These are phyloP conservation scores for Aspergillus cejpii DNA, from an alignment of 2,329 filamentous ascomycete species.

Conservation along the genomic window DNA sequence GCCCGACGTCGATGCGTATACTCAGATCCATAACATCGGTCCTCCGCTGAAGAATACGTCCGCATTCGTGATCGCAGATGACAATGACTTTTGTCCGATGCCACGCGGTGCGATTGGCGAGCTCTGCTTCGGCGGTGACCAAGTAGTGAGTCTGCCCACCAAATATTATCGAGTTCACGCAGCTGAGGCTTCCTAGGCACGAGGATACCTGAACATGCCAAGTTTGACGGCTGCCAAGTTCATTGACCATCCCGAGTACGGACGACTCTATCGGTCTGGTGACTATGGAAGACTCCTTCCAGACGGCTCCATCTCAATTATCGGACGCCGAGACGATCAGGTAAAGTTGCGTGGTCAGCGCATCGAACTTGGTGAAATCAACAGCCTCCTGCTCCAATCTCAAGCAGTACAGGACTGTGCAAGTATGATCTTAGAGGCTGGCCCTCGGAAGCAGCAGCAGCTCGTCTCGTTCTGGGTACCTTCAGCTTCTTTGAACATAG, in stretches of 20 bases:
- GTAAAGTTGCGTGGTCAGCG: slow-evolving; percentile 64
- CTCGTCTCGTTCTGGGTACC: slow-evolving; percentile 66
- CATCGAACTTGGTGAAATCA: too few species aligned
- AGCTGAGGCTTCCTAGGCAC: neutral
- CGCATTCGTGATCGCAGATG: slow-evolving; percentile 53
- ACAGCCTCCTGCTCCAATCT: too few species aligned
- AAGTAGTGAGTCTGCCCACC: slow-evolving; percentile 52
- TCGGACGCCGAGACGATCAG: slow-evolving; percentile 68
- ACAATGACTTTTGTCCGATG: slow-evolving; percentile 47
- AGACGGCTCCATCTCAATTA: slow-evolving; percentile 63
- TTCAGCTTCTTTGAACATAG: slow-evolving; percentile 3
- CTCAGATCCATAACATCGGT: slow-evolving; percentile 70
- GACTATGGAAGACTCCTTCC: slow-evolving; percentile 73
- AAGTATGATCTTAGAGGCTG: slow-evolving; percentile 52
- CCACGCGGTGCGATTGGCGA: slow-evolving; percentile 71
- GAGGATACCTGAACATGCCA: too few species aligned
- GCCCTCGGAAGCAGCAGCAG: slow-evolving; percentile 42
- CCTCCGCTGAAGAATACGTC: slow-evolving; percentile 69
- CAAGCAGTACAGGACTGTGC: slow-evolving; percentile 63
- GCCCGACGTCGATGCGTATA: slow-evolving; percentile 48
- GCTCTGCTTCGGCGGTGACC: slow-evolving; percentile 77
- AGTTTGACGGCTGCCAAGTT: slow-evolving; percentile 61
- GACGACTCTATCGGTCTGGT: slow-evolving; percentile 72
- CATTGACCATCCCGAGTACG: slow-evolving; percentile 59
- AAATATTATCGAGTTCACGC: too few species aligned